Evolutionary conservation across 2,329 filamentous ascomycete genomes (phyloP), one percentile per base, ranked within the genome.

Genomic region (Curvularia sp.): DNA sequence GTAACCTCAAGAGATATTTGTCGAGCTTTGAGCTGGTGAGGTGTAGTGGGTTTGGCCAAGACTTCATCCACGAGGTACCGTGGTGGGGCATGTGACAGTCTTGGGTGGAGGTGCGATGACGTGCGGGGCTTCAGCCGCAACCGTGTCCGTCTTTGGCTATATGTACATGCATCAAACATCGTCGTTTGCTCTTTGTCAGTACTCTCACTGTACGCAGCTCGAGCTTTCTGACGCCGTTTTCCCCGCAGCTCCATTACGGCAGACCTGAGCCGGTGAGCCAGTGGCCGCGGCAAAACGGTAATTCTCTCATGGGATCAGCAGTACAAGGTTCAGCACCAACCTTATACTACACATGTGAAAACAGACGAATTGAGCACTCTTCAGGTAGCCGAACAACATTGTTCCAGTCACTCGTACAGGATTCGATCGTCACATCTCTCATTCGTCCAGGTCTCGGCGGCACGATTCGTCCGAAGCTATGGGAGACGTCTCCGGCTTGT

Each of bases 401-500:
- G 42, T n/a, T 28, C 12, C 13, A 13, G 23, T 49, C 21, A 42
- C 12, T 32, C n/a, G 49, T 25, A 42, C 12, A 45, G 23, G 23
- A 13, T 15, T n/a, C 49, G 46, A 46, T 27, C 41, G 27, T n/a
- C 6, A 43, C 7, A 27, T 43, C 8, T 25, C 13, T 13, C 19
- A n/a, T 43, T 27, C 7, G 23, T 27, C n/a, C 15, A 10, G 12
- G n/a, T 6, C 13, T 43, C 13, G 13, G 41, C 41, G 2, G 10
- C 19, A 8, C 41, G 43, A 27, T 42, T 47, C 32, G 52, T 42
- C 46, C 38, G 30, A 34, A 42, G 39, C 28, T 34, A 41, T 43
- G 34, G 13, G 47, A 27, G 36, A 43, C 23, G 43, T 54, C 41
- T 58, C 53, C 34, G 50, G 36, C 34, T 28, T 46, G 21, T 39